These are phyloP conservation scores for Lentithecium fluviatile DNA, from an alignment of 495 filamentous ascomycete species.

Conservation along the genomic window DNA sequence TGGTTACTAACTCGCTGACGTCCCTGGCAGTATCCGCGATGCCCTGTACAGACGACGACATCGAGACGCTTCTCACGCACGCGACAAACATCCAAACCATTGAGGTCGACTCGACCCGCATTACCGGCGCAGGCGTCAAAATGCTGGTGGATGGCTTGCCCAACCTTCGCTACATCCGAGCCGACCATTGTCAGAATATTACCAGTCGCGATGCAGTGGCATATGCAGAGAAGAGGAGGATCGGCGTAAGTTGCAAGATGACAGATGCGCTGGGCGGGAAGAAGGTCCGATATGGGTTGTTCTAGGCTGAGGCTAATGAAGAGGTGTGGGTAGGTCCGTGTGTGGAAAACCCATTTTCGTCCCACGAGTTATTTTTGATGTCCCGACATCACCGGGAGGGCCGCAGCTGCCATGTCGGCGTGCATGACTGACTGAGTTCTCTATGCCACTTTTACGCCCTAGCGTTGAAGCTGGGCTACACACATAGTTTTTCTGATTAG, in stretches of 20 bases:
- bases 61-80: slow-evolving; percentile 12
- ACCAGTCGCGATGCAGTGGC: slow-evolving; percentile 9
- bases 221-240: slow-evolving; percentile 20
- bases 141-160: slow-evolving; percentile 19
- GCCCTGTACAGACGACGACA: slow-evolving; percentile 6
- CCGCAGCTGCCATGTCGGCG: too few relatives aligned
- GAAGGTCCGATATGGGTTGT: slow-evolving; percentile 14
- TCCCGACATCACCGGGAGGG: too few relatives aligned
- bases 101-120: slow-evolving; percentile 15
- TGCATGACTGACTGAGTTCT: too few relatives aligned
- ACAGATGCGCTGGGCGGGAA: neutral
- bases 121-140: slow-evolving; percentile 26
- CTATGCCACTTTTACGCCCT: too few relatives aligned
- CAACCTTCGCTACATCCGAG: slow-evolving; percentile 2
- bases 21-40: slow-evolving; percentile 1
- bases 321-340: neutral
- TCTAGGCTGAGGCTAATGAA: neutral
- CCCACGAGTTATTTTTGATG: too few relatives aligned
- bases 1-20: neutral
- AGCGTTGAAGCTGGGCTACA: too few relatives aligned
- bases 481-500: too few relatives aligned
- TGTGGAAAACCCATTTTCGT: too few relatives aligned
- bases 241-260: slow-evolving; percentile 23
- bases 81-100: slow-evolving; percentile 4
- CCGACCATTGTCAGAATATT: slow-evolving; percentile 23